phyloP scores from a whole-genome alignment of 768 basidiomycete genomes.

The Boletus tomentosulus region DNA sequence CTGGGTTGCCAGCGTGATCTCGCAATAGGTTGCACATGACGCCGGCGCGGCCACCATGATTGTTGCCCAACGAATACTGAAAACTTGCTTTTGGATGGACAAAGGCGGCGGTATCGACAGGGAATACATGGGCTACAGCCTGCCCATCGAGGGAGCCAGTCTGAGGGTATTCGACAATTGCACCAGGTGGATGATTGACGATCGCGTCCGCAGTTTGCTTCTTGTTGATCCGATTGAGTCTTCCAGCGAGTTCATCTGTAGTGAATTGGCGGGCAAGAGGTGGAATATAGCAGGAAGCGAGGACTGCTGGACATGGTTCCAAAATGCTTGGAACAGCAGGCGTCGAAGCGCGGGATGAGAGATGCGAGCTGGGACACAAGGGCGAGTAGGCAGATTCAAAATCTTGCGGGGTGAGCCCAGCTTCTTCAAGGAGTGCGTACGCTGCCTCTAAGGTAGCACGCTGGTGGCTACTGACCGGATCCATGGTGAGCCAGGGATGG shows the following conservation, averaged over 20 bases:
- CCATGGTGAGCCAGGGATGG: too few species aligned
- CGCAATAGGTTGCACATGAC: not conserved
- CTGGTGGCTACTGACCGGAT: not conserved
- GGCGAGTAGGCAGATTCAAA: not conserved
- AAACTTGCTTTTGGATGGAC: not conserved
- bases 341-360: not conserved
- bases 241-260: not conserved
- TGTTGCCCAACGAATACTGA: not conserved
- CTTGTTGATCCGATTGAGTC: not conserved
- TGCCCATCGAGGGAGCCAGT: not conserved
- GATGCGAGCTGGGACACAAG: not conserved
- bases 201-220: not conserved
- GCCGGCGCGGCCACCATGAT: not conserved
- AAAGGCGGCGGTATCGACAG: not conserved
- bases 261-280: slow-evolving; percentile 1
- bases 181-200: not conserved
- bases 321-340: not conserved
- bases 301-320: not conserved
- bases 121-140: not conserved
- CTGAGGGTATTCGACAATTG: slow-evolving; percentile 2
- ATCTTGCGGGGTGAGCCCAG: not conserved
- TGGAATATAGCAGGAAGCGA: not conserved
- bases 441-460: not conserved
- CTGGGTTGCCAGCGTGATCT: not conserved
- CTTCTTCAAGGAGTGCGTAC: slow-evolving; percentile 1